phyloP scores from a whole-genome alignment of 2,329 filamentous ascomycete species.

The Salinomyces thailandicus region DNA sequence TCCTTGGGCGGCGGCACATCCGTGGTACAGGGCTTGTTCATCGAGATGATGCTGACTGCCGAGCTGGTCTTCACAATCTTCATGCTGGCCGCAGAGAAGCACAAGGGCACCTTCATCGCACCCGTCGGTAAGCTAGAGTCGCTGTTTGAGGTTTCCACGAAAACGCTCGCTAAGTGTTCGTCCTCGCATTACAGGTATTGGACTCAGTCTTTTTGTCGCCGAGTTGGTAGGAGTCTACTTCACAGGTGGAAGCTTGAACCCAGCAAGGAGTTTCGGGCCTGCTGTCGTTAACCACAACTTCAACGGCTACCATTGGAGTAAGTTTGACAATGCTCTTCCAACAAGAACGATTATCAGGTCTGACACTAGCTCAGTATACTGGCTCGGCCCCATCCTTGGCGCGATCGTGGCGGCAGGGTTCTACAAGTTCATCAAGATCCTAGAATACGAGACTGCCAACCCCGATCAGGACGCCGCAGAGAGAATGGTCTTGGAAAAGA shows the following conservation, averaged over 20 bases:
- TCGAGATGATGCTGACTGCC: slow-evolving; percentile 32
- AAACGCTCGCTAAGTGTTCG: not conserved
- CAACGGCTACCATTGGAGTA: slow-evolving; percentile 23
- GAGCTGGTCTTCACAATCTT: slow-evolving; percentile 33
- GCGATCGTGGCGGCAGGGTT: slow-evolving; percentile 21
- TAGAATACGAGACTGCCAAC: slow-evolving; percentile 24
- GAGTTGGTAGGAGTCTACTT: slow-evolving; percentile 32
- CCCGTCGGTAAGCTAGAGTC: slow-evolving; percentile 38
- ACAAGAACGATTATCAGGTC: too few relatives aligned
- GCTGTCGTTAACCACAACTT: slow-evolving; percentile 21
- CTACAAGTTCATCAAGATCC: slow-evolving; percentile 22
- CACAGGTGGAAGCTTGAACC: slow-evolving; percentile 30
- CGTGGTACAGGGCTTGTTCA: slow-evolving; percentile 30
- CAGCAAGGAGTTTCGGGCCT: slow-evolving; percentile 26
- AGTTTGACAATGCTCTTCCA: too few relatives aligned
- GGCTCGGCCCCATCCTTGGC: slow-evolving; percentile 19
- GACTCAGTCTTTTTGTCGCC: slow-evolving; percentile 37
- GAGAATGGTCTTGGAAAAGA: not conserved
- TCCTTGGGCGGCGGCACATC: slow-evolving; percentile 26
- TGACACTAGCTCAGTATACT: slow-evolving; percentile 16
- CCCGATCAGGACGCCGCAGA: slow-evolving; percentile 19
- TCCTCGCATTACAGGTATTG: slow-evolving; percentile 23
- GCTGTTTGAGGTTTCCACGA: not conserved
- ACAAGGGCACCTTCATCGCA: slow-evolving; percentile 36
- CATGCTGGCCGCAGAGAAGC: slow-evolving; percentile 32